Conservation (phyloP, 208 protist species). For the Histomonas meleagridis region DNA sequence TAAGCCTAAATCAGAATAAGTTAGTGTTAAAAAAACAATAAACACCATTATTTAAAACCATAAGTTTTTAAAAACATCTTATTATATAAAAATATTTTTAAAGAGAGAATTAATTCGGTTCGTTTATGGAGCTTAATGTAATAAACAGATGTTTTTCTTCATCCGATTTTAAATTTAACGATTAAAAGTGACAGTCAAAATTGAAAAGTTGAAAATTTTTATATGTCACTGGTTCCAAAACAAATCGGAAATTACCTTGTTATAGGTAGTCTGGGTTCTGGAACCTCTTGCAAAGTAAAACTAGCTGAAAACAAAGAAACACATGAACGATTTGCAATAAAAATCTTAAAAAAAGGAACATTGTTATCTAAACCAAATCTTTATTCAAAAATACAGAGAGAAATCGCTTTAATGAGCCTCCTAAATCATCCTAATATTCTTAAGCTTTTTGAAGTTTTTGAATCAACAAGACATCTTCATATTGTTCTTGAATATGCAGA, state of each 20-base stretch:
- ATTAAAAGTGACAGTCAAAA: no score
- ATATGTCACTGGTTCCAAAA: no score
- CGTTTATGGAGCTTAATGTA: no score
- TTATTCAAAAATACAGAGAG: background rate
- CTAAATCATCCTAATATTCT: background rate
- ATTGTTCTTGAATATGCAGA: slow-evolving; percentile 13
- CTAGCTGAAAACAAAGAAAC: background rate
- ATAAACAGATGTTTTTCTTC: no score
- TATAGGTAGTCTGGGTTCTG: background rate
- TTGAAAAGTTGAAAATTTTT: no score
- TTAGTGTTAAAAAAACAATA: no score
- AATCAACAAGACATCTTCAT: slow-evolving; percentile 6
- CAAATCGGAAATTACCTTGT: background rate
- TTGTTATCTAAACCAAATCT: background rate
- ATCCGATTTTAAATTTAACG: no score
- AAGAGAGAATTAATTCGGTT: no score
- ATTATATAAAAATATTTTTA: no score
- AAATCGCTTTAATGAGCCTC: slow-evolving; percentile 7
- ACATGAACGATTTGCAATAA: background rate
- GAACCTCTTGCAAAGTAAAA: background rate
- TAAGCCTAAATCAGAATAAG: no score
- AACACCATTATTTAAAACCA: no score
- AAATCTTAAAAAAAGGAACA: slow-evolving; percentile 5
- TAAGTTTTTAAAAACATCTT: no score
- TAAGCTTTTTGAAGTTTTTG: background rate